A percentile compares a stretch with the other conserved stretches of the same genome.
phyloP scores from a whole-genome alignment of 2,329 filamentous ascomycete species.

The Fusarium tupiense region DNA sequence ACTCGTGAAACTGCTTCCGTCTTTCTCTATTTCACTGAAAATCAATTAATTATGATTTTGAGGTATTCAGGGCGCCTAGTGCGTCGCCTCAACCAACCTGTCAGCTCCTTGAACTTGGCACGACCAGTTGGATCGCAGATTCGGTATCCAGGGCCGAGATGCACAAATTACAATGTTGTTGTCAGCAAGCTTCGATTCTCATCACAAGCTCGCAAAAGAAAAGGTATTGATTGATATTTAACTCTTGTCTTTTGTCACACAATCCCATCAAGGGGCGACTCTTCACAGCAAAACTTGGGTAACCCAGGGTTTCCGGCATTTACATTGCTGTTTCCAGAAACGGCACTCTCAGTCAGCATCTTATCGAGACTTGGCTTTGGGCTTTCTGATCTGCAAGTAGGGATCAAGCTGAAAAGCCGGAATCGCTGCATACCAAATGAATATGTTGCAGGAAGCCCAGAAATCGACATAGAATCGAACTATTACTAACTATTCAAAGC shows the following conservation, averaged over 20 bases:
- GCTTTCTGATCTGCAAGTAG: background rate
- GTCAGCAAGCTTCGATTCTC: constrained; percentile 43
- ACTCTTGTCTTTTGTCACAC: background rate
- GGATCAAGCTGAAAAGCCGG: background rate
- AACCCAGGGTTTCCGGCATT: background rate
- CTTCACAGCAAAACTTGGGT: background rate
- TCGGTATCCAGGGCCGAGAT: constrained; percentile 33
- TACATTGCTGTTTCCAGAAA: background rate
- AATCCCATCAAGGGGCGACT: background rate
- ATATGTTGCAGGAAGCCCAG: background rate
- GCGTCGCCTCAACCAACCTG: constrained; percentile 36
- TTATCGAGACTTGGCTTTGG: background rate
- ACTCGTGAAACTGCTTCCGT: background rate
- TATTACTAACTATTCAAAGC: constrained; percentile 13
- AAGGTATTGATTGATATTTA: constrained; percentile 42
- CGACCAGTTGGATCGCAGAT: constrained; percentile 19
- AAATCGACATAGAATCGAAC: background rate
- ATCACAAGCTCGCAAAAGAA: constrained; percentile 39
- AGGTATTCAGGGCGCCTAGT: constrained; percentile 42
- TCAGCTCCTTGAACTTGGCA: constrained; percentile 31
- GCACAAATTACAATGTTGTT: background rate
- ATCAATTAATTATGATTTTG: constrained; percentile 36
- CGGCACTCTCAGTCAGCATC: background rate
- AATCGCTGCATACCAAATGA: background rate
- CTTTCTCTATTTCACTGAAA: background rate